These are phyloP conservation scores for Aphanomyces invadans DNA, from an alignment of 352 stramenopile genomes.

Conservation along the genomic window DNA sequence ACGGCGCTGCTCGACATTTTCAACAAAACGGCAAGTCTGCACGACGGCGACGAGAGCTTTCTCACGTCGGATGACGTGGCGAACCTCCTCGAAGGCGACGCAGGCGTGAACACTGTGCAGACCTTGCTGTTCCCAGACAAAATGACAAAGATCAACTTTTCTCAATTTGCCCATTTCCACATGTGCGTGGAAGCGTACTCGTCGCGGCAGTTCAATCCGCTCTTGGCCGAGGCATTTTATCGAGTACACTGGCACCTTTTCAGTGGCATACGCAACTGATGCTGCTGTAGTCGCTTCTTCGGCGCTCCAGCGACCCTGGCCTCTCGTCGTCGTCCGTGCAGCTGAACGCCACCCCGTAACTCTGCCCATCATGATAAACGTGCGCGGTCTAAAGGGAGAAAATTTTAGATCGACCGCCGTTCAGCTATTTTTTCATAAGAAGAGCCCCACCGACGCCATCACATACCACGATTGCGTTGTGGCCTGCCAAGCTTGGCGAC, in stretches of 20 bases:
- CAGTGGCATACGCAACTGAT: neutral
- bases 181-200: conserved; percentile 47
- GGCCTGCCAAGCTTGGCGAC: neutral
- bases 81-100: neutral
- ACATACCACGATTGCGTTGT: conserved; percentile 24
- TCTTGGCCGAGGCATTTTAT: conserved; percentile 68
- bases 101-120: conserved; percentile 37
- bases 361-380: neutral
- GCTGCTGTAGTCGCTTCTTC: neutral
- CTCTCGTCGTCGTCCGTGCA: neutral
- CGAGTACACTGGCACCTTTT: conserved; percentile 34
- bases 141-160: conserved; percentile 77
- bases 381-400: neutral
- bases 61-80: conserved; percentile 18
- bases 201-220: conserved; percentile 56
- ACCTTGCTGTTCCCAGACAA: conserved; percentile 64
- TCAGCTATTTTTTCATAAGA: neutral
- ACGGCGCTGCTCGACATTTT: conserved; percentile 71
- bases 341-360: neutral
- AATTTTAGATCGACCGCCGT: neutral
- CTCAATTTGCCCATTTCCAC: conserved; percentile 84
- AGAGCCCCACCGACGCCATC: neutral
- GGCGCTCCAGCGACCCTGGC: neutral
- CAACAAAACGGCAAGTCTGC: conserved; percentile 33
- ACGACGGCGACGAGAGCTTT: neutral